Conservation (phyloP, 495 filamentous ascomycete species). For the Penicillium mononematosum region DNA sequence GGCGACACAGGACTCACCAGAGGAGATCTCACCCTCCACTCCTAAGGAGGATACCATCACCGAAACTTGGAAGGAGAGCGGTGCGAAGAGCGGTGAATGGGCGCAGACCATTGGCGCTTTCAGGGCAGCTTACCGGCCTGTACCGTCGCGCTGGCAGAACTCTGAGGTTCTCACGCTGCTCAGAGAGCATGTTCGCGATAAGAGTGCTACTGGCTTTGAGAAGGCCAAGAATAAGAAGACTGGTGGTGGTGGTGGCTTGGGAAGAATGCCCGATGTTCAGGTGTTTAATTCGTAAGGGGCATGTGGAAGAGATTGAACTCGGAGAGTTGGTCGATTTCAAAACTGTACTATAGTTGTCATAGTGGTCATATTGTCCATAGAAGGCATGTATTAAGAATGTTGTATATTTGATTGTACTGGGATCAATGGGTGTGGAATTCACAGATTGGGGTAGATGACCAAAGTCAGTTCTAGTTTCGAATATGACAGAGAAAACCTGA, state of each 20-base stretch:
- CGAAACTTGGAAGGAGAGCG: slow-evolving; percentile 55
- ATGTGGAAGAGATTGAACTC: background rate
- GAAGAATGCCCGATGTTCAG: slow-evolving; percentile 53
- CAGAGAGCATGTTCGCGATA: slow-evolving; percentile 71
- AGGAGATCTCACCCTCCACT: slow-evolving; percentile 26
- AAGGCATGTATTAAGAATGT: slow-evolving; percentile 3
- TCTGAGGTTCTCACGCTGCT: slow-evolving; percentile 76
- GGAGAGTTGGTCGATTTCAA: background rate
- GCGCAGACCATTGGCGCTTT: slow-evolving; percentile 93
- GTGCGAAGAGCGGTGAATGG: slow-evolving; percentile 76
- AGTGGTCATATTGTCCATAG: slow-evolving; percentile 1
- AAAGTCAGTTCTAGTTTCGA: background rate
- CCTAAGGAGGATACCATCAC: slow-evolving; percentile 46
- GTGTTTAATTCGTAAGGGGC: slow-evolving; percentile 39
- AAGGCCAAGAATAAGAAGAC: slow-evolving; percentile 48
- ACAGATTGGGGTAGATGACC: background rate
- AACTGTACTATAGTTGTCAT: slow-evolving; percentile 18
- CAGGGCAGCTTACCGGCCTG: slow-evolving; percentile 88
- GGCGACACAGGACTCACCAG: slow-evolving; percentile 83
- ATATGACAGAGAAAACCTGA: background rate
- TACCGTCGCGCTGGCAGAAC: slow-evolving; percentile 78
- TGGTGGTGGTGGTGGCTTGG: slow-evolving; percentile 48
- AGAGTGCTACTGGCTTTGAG: slow-evolving; percentile 53
- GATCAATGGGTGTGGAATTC: background rate
- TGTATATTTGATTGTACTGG: slow-evolving; percentile 3